Percentiles rank a stretch among this genome's conserved stretches.
phyloP scores from a whole-genome alignment of 345 rosid species.

The Brassica nigra region DNA sequence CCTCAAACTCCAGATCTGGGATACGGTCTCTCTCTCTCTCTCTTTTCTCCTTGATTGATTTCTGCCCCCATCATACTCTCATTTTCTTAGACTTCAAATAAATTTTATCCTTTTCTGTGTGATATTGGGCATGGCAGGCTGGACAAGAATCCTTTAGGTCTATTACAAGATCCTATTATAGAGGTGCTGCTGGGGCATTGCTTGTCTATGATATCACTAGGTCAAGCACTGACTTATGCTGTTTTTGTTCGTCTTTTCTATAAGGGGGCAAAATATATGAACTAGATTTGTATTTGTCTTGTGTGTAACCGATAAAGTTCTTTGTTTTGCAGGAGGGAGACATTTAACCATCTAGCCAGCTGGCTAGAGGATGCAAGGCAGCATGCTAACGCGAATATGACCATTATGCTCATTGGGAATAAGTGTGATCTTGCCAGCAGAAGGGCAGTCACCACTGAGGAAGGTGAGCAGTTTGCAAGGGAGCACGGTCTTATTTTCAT shows the following conservation, averaged over 20 bases:
- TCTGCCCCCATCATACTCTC: background rate
- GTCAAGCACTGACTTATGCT: slow-evolving; percentile 29
- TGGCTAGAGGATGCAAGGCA: slow-evolving; percentile 98
- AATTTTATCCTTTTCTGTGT: background rate
- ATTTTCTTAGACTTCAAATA: background rate
- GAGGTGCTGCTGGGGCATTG: slow-evolving; percentile 99
- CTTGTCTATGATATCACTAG: slow-evolving; percentile 98
- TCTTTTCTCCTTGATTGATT: background rate
- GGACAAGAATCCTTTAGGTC: slow-evolving; percentile 99
- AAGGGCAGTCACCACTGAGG: slow-evolving; percentile 93
- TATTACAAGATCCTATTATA: slow-evolving; percentile 91
- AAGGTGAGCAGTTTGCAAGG: slow-evolving; percentile 95
- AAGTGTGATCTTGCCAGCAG: slow-evolving; percentile 96
- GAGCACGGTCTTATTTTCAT: slow-evolving; percentile 96
- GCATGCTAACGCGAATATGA: slow-evolving; percentile 98
- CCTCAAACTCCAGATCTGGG: slow-evolving; percentile 98
- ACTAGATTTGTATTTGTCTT: background rate
- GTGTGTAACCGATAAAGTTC: background rate
- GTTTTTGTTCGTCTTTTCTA: background rate
- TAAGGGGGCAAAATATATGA: slow-evolving; percentile 8
- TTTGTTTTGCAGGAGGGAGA: slow-evolving; percentile 67
- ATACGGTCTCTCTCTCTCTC: slow-evolving; percentile 58
- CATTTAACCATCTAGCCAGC: slow-evolving; percentile 92
- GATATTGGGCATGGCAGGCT: slow-evolving; percentile 53
- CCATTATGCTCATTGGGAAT: slow-evolving; percentile 92